phyloP scores from a whole-genome alignment of 331 rosid species.

The Quercus lobata region DNA sequence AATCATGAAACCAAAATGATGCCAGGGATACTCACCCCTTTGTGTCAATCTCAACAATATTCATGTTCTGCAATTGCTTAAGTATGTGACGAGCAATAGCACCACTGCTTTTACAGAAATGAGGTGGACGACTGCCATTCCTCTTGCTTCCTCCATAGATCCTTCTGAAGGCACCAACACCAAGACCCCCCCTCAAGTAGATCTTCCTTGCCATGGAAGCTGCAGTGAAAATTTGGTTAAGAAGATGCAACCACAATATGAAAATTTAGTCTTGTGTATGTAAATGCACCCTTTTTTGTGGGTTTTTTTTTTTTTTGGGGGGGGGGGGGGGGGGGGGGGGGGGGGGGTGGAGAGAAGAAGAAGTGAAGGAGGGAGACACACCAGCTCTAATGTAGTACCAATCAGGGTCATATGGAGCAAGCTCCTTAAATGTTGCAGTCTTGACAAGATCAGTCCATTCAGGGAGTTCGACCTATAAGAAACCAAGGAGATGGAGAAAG shows the following conservation, averaged over 20 bases:
- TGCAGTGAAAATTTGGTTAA: not conserved
- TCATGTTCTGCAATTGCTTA: constrained; percentile 24
- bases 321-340: too few relatives aligned
- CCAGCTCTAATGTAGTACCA: constrained; percentile 37
- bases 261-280: too few relatives aligned
- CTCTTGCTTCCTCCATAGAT: constrained; percentile 40
- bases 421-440: constrained; percentile 33
- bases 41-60: constrained; percentile 26
- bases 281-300: not conserved
- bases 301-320: too few relatives aligned
- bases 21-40: constrained; percentile 22
- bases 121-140: constrained; percentile 41
- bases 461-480: constrained; percentile 26
- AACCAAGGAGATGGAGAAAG: not conserved
- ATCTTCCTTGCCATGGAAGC: constrained; percentile 57
- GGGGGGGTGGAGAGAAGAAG: too few relatives aligned
- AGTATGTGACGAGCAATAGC: constrained; percentile 36
- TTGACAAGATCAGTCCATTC: constrained; percentile 34
- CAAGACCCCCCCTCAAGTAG: constrained; percentile 56
- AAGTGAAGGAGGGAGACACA: not conserved
- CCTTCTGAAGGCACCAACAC: constrained; percentile 41
- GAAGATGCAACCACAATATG: not conserved
- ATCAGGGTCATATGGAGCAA: constrained; percentile 41
- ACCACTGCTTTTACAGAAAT: constrained; percentile 36
- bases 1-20: not conserved